A percentile compares a stretch with the other conserved stretches of the same genome.
Conservation (phyloP, 345 rosid species). For the Citrus glauca region DNA sequence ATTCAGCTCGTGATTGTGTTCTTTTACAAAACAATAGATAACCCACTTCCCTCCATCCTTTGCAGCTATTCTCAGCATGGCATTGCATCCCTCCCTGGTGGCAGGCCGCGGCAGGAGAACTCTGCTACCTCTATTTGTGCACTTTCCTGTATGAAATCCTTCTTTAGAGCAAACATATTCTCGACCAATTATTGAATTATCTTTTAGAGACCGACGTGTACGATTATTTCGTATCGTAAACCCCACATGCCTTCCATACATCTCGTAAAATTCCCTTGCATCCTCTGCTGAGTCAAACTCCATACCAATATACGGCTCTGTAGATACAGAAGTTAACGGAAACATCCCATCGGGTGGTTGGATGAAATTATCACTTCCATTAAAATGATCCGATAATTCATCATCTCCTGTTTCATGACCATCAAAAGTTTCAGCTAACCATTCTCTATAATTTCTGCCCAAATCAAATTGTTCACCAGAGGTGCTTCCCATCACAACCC, state of each 20-base stretch:
- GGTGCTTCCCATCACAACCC: constrained; percentile 32
- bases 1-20: constrained; percentile 37
- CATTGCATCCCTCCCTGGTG: constrained; percentile 40
- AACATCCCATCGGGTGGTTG: constrained; percentile 15
- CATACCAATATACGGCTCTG: constrained; percentile 31
- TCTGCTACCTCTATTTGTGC: constrained; percentile 14
- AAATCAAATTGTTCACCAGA: constrained; percentile 23
- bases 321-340: constrained; percentile 13
- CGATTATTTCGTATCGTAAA: constrained; percentile 41
- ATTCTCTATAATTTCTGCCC: constrained; percentile 24
- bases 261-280: constrained; percentile 43
- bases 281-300: constrained; percentile 39
- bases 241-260: constrained; percentile 34
- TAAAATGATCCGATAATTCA: constrained; percentile 33
- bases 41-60: constrained; percentile 42
- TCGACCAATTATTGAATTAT: constrained; percentile 40
- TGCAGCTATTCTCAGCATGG: constrained; percentile 35
- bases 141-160: constrained; percentile 31
- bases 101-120: constrained; percentile 22
- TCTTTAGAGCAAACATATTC: constrained; percentile 43
- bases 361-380: constrained; percentile 20
- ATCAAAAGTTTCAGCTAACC: constrained; percentile 39
- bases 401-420: constrained; percentile 32
- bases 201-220: constrained; percentile 37
- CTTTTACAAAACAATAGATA: constrained; percentile 37